A percentile compares a stretch with the other conserved stretches of the same genome.
Evolutionary conservation across 345 rosid genomes (phyloP).

Genomic region (Litchi chinensis): DNA sequence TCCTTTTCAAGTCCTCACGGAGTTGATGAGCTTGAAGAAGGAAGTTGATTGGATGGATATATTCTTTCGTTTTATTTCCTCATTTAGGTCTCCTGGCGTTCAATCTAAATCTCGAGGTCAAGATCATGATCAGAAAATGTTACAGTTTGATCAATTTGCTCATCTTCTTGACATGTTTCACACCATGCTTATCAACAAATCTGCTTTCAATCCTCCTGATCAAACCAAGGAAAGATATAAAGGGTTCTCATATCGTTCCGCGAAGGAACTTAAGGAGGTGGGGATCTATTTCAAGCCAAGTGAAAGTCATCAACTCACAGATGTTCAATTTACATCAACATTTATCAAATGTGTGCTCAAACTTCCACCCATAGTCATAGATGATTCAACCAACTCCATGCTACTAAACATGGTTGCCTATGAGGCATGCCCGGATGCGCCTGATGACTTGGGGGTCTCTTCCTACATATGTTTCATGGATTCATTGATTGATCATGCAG

Average conservation of each 20-base stretch:
- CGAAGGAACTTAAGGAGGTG: conserved; percentile 12
- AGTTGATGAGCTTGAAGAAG: too few species aligned
- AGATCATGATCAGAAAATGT: background rate
- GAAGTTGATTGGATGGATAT: too few species aligned
- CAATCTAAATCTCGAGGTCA: too few species aligned
- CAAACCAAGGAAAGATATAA: background rate
- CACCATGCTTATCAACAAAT: too few species aligned
- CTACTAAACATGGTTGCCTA: conserved; percentile 20
- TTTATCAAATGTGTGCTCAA: background rate
- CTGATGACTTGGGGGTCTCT: background rate
- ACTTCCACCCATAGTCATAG: conserved; percentile 13
- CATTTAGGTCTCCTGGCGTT: too few species aligned
- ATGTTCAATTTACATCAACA: background rate
- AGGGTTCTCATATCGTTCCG: background rate
- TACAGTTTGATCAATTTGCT: background rate
- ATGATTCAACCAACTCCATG: conserved; percentile 3
- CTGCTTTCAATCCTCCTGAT: background rate
- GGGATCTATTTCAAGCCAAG: conserved; percentile 17
- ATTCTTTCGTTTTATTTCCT: too few species aligned
- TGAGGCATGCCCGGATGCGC: background rate
- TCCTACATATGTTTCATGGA: conserved; percentile 24
- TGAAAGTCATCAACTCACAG: background rate
- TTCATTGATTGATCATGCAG: conserved; percentile 9
- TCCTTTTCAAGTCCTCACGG: too few species aligned
- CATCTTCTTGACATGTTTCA: conserved; percentile 22